These are phyloP conservation scores for Backusella psychrophila DNA, from an alignment of 192 early-diverging fungal species.

Conservation along the genomic window DNA sequence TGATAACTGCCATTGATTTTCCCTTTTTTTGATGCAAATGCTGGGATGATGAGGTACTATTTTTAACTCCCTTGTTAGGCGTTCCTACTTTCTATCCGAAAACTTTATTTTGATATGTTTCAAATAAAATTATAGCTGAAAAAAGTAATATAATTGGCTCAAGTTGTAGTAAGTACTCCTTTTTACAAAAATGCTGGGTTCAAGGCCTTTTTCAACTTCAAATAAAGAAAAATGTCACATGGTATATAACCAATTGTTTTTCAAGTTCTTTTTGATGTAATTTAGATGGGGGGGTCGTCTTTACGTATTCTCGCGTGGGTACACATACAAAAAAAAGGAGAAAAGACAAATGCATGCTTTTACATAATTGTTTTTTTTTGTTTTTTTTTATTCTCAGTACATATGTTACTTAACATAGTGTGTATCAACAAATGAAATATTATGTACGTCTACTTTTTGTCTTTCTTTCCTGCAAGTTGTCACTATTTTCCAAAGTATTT, in stretches of 20 bases:
- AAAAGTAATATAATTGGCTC: not conserved
- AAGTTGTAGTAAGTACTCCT: not conserved
- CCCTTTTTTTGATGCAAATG: not conserved
- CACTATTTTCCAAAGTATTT: not conserved
- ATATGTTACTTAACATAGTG: not conserved
- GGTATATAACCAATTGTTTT: not conserved
- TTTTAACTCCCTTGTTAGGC: not conserved
- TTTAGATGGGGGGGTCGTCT: not conserved
- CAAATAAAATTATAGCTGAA: not conserved
- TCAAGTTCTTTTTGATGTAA: not conserved
- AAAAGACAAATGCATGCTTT: not conserved
- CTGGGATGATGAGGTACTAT: not conserved
- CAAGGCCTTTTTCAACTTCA: not conserved
- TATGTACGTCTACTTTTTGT: not conserved
- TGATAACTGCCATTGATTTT: not conserved
- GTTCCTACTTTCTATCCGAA: not conserved
- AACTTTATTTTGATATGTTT: not conserved
- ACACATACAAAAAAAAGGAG: not conserved
- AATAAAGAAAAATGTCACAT: not conserved
- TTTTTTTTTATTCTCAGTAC: not conserved
- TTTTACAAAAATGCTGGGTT: not conserved
- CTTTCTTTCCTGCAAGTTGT: not conserved
- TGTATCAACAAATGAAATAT: not conserved
- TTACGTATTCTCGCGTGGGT: constrained; percentile 1
- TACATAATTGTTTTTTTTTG: not conserved